These are phyloP conservation scores for Podaxis sp. DNA, from an alignment of 768 basidiomycete genomes.

Conservation along the genomic window DNA sequence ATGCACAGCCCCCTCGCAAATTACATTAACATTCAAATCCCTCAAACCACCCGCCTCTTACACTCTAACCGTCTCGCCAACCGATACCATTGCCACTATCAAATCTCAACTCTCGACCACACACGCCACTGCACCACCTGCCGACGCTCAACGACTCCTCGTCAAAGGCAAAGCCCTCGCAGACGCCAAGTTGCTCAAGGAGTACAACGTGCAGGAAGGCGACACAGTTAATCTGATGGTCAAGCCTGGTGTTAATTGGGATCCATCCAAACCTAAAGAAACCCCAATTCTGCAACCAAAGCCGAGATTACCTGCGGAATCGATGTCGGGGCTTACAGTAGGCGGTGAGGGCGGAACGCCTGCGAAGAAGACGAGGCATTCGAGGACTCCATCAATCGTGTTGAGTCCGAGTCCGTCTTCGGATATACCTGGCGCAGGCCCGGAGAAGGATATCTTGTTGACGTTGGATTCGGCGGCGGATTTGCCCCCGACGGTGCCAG, in stretches of 20 bases:
- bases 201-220: conserved; percentile 81
- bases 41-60: conserved; percentile 82
- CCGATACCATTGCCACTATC: conserved; percentile 81
- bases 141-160: conserved; percentile 80
- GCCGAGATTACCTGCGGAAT: conserved; percentile 13
- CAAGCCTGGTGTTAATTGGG: conserved; percentile 73
- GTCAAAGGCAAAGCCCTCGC: conserved; percentile 93
- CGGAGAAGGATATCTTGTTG: conserved; percentile 66
- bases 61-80: conserved; percentile 67
- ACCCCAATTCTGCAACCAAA: conserved; percentile 19
- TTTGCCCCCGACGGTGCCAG: conserved; percentile 38
- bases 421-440: conserved; percentile 27
- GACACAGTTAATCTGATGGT: conserved; percentile 85
- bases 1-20: conserved; percentile 33
- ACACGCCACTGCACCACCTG: conserved; percentile 67
- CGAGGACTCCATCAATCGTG: conserved; percentile 74
- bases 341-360: conserved; percentile 25
- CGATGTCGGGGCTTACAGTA: conserved; percentile 19
- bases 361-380: conserved; percentile 41
- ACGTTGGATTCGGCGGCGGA: conserved; percentile 51
- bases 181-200: conserved; percentile 85
- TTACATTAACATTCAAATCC: conserved; percentile 86
- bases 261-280: conserved; percentile 41
- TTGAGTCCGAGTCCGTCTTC: conserved; percentile 72
- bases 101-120: conserved; percentile 68